Conservation (phyloP, 352 stramenopile species). For the Phytophthora agathidicida region DNA sequence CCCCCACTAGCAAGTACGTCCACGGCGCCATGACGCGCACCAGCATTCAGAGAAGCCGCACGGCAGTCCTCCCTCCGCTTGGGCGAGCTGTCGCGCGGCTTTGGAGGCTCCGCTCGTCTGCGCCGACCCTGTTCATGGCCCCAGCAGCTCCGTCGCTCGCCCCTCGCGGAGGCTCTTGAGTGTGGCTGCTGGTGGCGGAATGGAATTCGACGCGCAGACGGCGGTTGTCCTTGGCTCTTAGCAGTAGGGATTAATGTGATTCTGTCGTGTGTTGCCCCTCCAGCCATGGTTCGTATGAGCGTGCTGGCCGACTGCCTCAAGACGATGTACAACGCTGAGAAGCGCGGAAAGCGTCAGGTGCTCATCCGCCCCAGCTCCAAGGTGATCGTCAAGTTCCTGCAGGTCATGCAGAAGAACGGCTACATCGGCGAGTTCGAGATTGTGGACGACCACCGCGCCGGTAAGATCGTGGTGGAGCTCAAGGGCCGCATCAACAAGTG, state of each 20-base stretch:
- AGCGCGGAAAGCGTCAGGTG: slow-evolving; percentile 99
- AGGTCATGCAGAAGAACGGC: slow-evolving; percentile 99
- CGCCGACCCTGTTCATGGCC: background rate
- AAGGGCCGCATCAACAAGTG: slow-evolving; percentile 99
- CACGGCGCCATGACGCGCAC: background rate
- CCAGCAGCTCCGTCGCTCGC: slow-evolving; percentile 17
- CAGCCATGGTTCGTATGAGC: slow-evolving; percentile 99
- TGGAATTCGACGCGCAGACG: too few relatives aligned
- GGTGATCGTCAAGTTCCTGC: slow-evolving; percentile 99
- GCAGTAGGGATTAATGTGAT: slow-evolving; percentile 55
- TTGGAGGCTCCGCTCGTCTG: slow-evolving; percentile 57
- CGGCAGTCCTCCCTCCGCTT: slow-evolving; percentile 6
- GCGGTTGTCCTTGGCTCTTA: slow-evolving; percentile 62
- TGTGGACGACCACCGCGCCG: slow-evolving; percentile 98
- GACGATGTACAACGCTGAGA: slow-evolving; percentile 99
- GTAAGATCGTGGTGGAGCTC: slow-evolving; percentile 99
- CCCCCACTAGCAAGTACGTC: slow-evolving; percentile 43
- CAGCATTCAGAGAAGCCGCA: slow-evolving; percentile 35
- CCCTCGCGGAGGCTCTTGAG: slow-evolving; percentile 8
- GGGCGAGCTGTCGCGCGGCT: slow-evolving; percentile 51
- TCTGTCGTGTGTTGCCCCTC: slow-evolving; percentile 19
- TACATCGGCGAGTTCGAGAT: slow-evolving; percentile 99
- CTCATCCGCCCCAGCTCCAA: slow-evolving; percentile 99
- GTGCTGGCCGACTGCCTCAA: slow-evolving; percentile 99
- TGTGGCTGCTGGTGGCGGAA: slow-evolving; percentile 25